These are phyloP conservation scores for Xylariaceae sp. DNA, from an alignment of 2,329 filamentous ascomycete genomes.

Conservation along the genomic window DNA sequence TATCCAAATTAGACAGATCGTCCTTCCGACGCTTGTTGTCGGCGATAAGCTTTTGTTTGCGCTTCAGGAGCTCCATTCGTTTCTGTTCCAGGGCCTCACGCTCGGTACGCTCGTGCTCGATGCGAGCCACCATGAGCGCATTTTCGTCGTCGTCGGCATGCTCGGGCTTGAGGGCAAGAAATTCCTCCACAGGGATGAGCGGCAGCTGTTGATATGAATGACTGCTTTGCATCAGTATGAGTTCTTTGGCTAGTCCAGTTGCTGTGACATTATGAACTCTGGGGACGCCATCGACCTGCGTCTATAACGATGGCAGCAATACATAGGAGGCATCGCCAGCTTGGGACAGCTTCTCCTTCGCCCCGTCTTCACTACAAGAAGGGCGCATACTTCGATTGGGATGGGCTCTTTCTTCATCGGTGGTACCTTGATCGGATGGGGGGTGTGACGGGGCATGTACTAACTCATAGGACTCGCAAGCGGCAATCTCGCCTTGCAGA, in stretches of 20 bases:
- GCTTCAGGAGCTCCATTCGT: slow-evolving; percentile 68
- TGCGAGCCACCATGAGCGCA: slow-evolving; percentile 81
- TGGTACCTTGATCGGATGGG: background rate
- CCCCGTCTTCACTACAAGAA: too few species aligned
- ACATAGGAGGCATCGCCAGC: too few species aligned
- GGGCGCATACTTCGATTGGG: too few species aligned
- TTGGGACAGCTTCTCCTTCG: too few species aligned
- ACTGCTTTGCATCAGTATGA: slow-evolving; percentile 39
- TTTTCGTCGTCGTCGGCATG: slow-evolving; percentile 69
- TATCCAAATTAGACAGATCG: slow-evolving; percentile 84
- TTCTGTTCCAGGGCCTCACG: slow-evolving; percentile 82
- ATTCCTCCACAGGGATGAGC: slow-evolving; percentile 78
- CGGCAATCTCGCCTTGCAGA: slow-evolving; percentile 81
- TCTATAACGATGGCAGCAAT: too few species aligned
- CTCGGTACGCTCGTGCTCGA: slow-evolving; percentile 84
- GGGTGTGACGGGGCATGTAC: slow-evolving; percentile 32
- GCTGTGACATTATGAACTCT: too few species aligned
- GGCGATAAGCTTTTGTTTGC: slow-evolving; percentile 58
- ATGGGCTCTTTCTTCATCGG: slow-evolving; percentile 1
- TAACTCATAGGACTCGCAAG: slow-evolving; percentile 88
- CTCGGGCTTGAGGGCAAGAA: slow-evolving; percentile 72
- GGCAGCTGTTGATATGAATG: slow-evolving; percentile 87
- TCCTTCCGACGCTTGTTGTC: slow-evolving; percentile 91
- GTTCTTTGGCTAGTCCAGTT: slow-evolving; percentile 17
- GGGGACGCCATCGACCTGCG: too few species aligned